phyloP scores from a whole-genome alignment of 2,329 filamentous ascomycete genomes.

The Stachybotrys elegans region DNA sequence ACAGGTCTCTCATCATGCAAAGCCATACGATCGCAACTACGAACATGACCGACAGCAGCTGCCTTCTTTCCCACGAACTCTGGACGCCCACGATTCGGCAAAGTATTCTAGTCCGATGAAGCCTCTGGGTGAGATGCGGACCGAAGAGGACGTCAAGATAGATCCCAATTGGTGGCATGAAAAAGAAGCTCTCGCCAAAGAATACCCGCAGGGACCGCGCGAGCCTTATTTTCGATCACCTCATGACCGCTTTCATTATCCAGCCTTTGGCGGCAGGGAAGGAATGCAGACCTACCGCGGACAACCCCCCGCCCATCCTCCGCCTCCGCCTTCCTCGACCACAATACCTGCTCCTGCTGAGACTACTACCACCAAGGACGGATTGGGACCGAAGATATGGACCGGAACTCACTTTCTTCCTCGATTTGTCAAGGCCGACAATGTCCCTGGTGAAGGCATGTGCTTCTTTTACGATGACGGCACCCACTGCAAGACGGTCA shows the following conservation, averaged over 20 bases:
- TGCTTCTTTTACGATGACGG: constrained; percentile 87
- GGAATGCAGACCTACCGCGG: constrained; percentile 19
- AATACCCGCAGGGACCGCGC: constrained; percentile 41
- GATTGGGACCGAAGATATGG: constrained; percentile 64
- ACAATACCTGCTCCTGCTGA: constrained; percentile 31
- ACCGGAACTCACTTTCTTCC: constrained; percentile 63
- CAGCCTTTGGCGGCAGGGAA: constrained; percentile 31
- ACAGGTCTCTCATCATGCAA: constrained; percentile 47
- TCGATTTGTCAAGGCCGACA: constrained; percentile 57
- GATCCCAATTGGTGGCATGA: constrained; percentile 31
- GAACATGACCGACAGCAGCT: constrained; percentile 36
- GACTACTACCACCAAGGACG: constrained; percentile 48
- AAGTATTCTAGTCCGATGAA: constrained; percentile 34
- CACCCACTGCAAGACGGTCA: constrained; percentile 73
- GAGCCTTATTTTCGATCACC: constrained; percentile 28
- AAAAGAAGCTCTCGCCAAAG: constrained; percentile 34
- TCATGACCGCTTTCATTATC: constrained; percentile 28
- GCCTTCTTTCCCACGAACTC: constrained; percentile 23
- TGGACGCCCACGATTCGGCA: constrained; percentile 40
- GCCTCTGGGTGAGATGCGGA: constrained; percentile 13
- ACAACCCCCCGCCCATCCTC: constrained; percentile 18
- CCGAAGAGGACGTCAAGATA: constrained; percentile 30
- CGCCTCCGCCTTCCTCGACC: no score
- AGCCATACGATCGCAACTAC: constrained; percentile 31
- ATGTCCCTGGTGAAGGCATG: constrained; percentile 71